Conservation (phyloP, 306 rosid genomes). For the Lathyrus aphaca region DNA sequence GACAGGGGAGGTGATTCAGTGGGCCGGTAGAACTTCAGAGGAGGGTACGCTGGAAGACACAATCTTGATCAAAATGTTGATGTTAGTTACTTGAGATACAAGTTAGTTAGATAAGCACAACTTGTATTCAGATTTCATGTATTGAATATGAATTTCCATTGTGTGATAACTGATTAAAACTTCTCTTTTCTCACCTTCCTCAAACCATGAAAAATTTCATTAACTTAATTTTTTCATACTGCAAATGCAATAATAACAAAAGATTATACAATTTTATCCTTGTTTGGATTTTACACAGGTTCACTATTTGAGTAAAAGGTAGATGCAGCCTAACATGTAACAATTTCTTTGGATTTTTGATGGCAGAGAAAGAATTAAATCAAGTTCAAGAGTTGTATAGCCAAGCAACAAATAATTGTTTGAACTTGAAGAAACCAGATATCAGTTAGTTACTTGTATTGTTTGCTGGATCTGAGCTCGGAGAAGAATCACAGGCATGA, state of each 20-base stretch:
- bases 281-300: neutral
- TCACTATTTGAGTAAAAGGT: neutral
- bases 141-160: no score
- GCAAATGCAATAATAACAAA: no score
- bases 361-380: slow-evolving; percentile 72
- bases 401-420: slow-evolving; percentile 82
- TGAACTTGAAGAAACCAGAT: slow-evolving; percentile 79
- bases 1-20: no score
- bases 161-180: neutral
- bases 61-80: no score
- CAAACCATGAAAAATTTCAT: slow-evolving; percentile 2
- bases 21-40: no score
- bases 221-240: neutral
- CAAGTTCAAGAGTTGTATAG: slow-evolving; percentile 74
- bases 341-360: slow-evolving; percentile 37
- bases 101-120: no score
- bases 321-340: neutral
- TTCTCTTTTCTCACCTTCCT: neutral
- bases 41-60: no score
- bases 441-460: neutral
- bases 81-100: no score
- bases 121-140: no score
- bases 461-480: no score
- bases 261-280: slow-evolving; percentile 5
- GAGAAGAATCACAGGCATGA: neutral